phyloP scores from a whole-genome alignment of 371 early-diverging fungal genomes.

The Haplosporangium sp. region DNA sequence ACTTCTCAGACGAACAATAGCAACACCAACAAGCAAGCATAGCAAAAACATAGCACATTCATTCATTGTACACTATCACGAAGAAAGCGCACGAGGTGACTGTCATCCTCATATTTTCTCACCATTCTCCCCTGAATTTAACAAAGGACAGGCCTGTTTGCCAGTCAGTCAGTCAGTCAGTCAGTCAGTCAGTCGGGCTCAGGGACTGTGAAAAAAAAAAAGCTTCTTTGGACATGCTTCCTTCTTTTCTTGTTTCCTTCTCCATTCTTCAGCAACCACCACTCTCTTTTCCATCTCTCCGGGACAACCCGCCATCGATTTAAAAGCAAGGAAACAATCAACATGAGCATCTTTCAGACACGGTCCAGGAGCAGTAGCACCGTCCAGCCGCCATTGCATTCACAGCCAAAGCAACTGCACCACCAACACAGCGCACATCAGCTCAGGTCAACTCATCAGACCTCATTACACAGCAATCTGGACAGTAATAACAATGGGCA shows the following conservation, averaged over 20 bases:
- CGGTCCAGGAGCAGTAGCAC: conserved; percentile 41
- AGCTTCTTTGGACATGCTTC: no score
- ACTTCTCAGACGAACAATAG: conserved; percentile 21
- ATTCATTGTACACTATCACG: no score
- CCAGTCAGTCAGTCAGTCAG: no score
- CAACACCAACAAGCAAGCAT: background rate
- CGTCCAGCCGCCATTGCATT: conserved; percentile 7
- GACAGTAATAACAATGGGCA: conserved; percentile 2
- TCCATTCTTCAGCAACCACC: background rate
- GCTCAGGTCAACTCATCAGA: background rate
- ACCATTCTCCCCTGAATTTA: no score
- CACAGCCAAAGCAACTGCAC: conserved; percentile 5
- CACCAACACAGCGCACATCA: background rate
- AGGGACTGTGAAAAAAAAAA: no score
- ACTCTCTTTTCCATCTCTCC: background rate
- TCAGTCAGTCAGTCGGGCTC: no score
- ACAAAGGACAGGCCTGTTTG: no score
- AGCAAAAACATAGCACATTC: background rate
- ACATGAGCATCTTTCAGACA: conserved; percentile 39
- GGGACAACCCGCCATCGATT: background rate
- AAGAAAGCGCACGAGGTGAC: no score
- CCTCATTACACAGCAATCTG: background rate
- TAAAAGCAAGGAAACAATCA: background rate
- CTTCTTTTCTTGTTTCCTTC: conserved; percentile 3
- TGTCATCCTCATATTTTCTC: background rate